Percentiles rank a stretch among this genome's conserved stretches.
Conservation (phyloP, 495 filamentous ascomycete species). For the Xylaria acuta region DNA sequence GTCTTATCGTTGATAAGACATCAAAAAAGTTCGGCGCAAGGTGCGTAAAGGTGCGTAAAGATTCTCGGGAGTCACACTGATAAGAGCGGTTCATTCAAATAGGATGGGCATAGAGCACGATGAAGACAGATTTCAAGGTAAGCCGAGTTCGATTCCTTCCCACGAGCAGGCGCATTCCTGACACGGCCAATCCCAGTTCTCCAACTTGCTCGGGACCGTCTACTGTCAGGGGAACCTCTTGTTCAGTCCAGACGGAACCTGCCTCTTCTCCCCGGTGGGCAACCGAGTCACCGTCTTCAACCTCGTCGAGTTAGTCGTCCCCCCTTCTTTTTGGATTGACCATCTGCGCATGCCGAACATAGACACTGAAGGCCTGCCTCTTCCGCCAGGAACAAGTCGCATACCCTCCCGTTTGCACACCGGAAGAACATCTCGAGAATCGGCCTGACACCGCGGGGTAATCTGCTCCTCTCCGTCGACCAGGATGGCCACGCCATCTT, state of each 20-base stretch:
- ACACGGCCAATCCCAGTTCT: conserved; percentile 65
- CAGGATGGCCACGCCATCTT: conserved; percentile 93
- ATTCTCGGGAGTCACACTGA: background rate
- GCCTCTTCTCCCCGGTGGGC: conserved; percentile 94
- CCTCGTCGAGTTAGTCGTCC: conserved; percentile 77
- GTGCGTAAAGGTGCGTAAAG: background rate
- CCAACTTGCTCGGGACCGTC: conserved; percentile 93
- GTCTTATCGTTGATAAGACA: conserved; percentile 44
- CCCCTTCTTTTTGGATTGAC: background rate
- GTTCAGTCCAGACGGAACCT: conserved; percentile 95
- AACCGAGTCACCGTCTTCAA: conserved; percentile 97
- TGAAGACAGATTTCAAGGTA: conserved; percentile 98
- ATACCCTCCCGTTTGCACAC: conserved; percentile 93
- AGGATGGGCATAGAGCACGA: conserved; percentile 50
- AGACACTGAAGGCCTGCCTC: conserved; percentile 35
- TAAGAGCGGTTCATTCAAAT: background rate
- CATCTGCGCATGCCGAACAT: background rate
- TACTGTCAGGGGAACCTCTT: conserved; percentile 96
- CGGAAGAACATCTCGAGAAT: conserved; percentile 89
- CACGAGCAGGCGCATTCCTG: background rate
- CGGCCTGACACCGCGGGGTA: conserved; percentile 85
- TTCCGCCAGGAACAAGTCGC: conserved; percentile 81
- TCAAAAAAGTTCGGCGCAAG: conserved; percentile 37
- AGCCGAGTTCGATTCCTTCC: background rate
- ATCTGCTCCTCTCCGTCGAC: conserved; percentile 89